Evolutionary conservation across 2,329 filamentous ascomycete genomes (phyloP), one percentile per base, ranked within the genome.

Genomic region (Penicillium sp.): DNA sequence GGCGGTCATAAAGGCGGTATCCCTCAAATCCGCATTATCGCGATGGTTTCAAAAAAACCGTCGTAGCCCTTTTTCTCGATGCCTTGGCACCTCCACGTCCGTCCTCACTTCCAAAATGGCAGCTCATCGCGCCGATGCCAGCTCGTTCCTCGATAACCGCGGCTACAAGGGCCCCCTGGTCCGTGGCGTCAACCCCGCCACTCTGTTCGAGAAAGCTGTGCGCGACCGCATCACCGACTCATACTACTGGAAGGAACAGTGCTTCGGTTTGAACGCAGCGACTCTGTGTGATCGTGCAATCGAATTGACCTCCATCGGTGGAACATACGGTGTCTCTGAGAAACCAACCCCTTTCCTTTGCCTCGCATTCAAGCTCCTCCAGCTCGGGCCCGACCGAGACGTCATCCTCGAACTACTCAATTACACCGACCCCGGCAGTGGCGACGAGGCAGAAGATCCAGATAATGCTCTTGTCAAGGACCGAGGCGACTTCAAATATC

Each of bases 221-320:
- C 89, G 90, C 70, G 94, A 99, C 76, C 92, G 94, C 71, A 97
- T 99, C 74, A 86, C 92, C 65, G 92, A 96, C 70, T 90, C 87
- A 51, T 95, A 96, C 78, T 99, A 96, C 79, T 99, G 92, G 89
- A 97, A 97, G 76, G 94, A 97, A 77, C 92, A 97, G 78, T 97
- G 94, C 74, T 99, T 97, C 76, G 94, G 89, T 40, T 82, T 99
- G 62, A 99, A 97, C 78, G 83, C 84, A 4, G 86, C 86, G 1
- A 88, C 85, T 0, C 74, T 99, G 6, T 88, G 96, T 66, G 90
- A 97, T 77, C 90, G 94, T 62, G 92, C 95, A 0, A 89, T 91
- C 26, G 89, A 93, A 66, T 83, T 99, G 45, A 82, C 79, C 47
- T 94, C 89, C 74, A 84, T 99, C 55, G 94, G 92, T 61, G 94